phyloP scores from a whole-genome alignment of 257 asterid species.

The Scutellaria galericulata region DNA sequence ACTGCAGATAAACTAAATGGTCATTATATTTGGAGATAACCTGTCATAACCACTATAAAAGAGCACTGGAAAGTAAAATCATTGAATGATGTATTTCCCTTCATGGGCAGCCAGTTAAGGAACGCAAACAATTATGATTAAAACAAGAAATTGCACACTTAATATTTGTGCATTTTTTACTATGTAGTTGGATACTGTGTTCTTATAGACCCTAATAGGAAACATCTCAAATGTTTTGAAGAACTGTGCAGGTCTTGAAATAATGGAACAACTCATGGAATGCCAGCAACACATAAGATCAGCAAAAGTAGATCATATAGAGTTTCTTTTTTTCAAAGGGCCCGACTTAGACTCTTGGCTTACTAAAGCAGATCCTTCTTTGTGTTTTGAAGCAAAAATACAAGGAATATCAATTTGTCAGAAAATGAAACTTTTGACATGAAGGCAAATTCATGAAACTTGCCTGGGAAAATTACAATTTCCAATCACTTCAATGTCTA shows the following conservation, averaged over 20 bases:
- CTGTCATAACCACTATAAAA: neutral
- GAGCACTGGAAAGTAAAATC: slow-evolving; percentile 19
- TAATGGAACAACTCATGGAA: slow-evolving; percentile 4
- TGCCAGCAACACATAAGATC: neutral
- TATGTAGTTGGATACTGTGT: neutral
- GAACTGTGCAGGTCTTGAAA: neutral
- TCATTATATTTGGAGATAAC: neutral
- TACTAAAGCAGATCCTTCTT: slow-evolving; percentile 16
- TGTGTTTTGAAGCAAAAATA: neutral
- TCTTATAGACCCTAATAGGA: neutral
- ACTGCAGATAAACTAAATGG: slow-evolving; percentile 8
- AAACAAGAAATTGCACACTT: slow-evolving; percentile 10
- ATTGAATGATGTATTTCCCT: neutral
- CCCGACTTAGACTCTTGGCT: slow-evolving; percentile 1
- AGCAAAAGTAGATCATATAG: neutral
- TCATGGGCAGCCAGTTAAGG: slow-evolving; percentile 12
- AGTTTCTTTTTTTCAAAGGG: slow-evolving; percentile 2
- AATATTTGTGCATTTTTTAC: slow-evolving; percentile 16
- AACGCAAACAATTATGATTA: slow-evolving; percentile 21
- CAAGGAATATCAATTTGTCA: slow-evolving; percentile 1
- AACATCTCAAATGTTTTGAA: slow-evolving; percentile 27
- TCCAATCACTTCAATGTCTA: neutral
- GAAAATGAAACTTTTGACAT: neutral
- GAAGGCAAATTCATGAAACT: neutral
- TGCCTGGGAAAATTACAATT: slow-evolving; percentile 6